phyloP scores from a whole-genome alignment of 1,139 yeast genomes.

The Saccharomyces hybrid region DNA sequence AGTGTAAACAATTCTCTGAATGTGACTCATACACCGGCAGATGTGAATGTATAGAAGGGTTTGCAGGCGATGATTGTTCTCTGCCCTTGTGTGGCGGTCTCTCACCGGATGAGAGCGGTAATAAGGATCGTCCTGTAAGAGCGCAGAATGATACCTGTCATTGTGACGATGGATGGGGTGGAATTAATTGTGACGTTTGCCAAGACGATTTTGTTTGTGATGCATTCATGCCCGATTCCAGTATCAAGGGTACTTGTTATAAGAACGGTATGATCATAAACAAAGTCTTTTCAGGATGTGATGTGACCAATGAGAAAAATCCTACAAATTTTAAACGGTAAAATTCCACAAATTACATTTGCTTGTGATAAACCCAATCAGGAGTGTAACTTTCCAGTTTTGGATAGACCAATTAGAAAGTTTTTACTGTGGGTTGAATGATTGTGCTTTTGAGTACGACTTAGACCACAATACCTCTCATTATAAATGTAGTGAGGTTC shows the following conservation, averaged over 20 bases:
- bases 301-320: constrained; percentile 88
- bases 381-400: constrained; percentile 84
- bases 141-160: constrained; percentile 48
- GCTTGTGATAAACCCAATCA: constrained; percentile 65
- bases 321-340: constrained; percentile 66
- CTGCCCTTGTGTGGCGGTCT: constrained; percentile 84
- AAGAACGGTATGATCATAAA: constrained; percentile 80
- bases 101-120: constrained; percentile 42
- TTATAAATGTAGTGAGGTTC: constrained; percentile 67
- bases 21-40: constrained; percentile 85
- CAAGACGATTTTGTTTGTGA: constrained; percentile 67
- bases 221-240: constrained; percentile 73
- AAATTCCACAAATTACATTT: constrained; percentile 86
- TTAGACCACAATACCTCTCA: constrained; percentile 58
- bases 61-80: constrained; percentile 89
- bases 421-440: constrained; percentile 74
- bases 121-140: constrained; percentile 55
- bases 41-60: constrained; percentile 89
- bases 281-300: constrained; percentile 82
- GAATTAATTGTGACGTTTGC: constrained; percentile 89
- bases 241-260: constrained; percentile 81
- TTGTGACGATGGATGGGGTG: constrained; percentile 84
- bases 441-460: constrained; percentile 65
- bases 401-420: constrained; percentile 91
- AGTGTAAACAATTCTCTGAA: constrained; percentile 78